Evolutionary conservation across 495 filamentous ascomycete genomes (phyloP).

Genomic region (Tuber borchii): DNA sequence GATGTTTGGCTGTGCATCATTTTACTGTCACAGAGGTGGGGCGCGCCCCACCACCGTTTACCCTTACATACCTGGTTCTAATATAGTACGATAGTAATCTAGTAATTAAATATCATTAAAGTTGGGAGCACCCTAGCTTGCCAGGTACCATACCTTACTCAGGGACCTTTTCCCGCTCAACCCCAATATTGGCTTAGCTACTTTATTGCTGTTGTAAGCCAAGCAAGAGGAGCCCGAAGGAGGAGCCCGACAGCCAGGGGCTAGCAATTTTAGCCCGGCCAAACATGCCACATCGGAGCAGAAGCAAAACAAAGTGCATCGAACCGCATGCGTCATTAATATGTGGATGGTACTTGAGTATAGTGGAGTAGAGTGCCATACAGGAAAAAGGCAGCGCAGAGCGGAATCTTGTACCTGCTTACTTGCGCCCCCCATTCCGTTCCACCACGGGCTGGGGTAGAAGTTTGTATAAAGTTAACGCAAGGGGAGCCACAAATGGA

Average conservation of each 20-base stretch:
- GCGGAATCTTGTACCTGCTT: neutral
- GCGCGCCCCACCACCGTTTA: neutral
- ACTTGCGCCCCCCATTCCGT: neutral
- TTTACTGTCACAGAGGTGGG: neutral
- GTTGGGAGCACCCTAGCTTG: neutral
- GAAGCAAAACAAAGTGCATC: neutral
- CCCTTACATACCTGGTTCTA: neutral
- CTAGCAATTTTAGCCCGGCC: neutral
- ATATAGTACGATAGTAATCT: neutral
- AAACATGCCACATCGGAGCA: neutral
- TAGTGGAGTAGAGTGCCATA: neutral
- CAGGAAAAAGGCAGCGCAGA: neutral
- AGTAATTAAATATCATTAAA: neutral
- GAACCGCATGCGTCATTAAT: neutral
- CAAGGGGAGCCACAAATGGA: slow-evolving; percentile 16
- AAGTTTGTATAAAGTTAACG: slow-evolving; percentile 13
- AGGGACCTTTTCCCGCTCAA: neutral
- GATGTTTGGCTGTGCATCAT: neutral
- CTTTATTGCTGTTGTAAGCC: neutral
- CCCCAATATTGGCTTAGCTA: neutral
- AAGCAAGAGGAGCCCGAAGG: neutral
- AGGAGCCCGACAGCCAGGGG: neutral
- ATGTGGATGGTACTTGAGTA: neutral
- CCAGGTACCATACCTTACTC: neutral
- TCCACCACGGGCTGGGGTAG: neutral